A percentile compares a stretch with the other conserved stretches of the same genome.
These are phyloP conservation scores for Pseudotulostoma volvatum DNA, from an alignment of 495 filamentous ascomycete genomes.

Conservation along the genomic window DNA sequence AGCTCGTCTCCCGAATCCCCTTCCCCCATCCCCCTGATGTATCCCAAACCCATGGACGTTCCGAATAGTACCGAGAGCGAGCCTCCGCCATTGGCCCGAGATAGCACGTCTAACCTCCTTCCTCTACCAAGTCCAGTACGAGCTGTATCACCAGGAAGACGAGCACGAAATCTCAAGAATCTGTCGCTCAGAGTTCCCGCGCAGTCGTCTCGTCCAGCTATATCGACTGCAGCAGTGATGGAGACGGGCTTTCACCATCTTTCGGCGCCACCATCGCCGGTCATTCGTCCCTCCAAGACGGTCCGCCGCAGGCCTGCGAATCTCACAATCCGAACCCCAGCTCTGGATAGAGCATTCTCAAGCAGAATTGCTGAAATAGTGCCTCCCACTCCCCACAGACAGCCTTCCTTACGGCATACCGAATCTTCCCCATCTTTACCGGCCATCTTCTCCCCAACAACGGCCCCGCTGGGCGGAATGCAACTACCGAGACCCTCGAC, in stretches of 20 bases:
- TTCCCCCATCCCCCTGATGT: constrained; percentile 35
- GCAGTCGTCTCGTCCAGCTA: constrained; percentile 28
- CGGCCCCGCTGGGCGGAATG: constrained; percentile 48
- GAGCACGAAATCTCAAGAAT: constrained; percentile 82
- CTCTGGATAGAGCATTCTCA: constrained; percentile 24
- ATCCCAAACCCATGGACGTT: constrained; percentile 22
- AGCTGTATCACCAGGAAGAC: constrained; percentile 45
- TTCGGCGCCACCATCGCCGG: constrained; percentile 67
- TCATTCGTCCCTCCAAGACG: constrained; percentile 63
- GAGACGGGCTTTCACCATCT: constrained; percentile 31
- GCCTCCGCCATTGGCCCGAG: constrained; percentile 8
- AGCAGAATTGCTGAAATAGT: constrained; percentile 21
- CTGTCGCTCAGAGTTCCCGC: constrained; percentile 69
- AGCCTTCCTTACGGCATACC: constrained; percentile 41
- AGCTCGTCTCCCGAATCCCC: constrained; percentile 86
- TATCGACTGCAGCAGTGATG: constrained; percentile 31
- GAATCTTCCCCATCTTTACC: constrained; percentile 53
- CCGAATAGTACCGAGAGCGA: constrained; percentile 15
- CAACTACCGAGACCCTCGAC: constrained; percentile 37
- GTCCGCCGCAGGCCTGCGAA: constrained; percentile 61
- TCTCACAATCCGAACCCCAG: constrained; percentile 50
- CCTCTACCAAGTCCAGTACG: constrained; percentile 23
- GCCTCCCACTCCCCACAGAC: constrained; percentile 35
- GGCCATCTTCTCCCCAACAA: constrained; percentile 39
- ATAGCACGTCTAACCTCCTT: constrained; percentile 21